Conservation (phyloP, 2,329 filamentous ascomycete species). For the Pseudogymnoascus sp. region DNA sequence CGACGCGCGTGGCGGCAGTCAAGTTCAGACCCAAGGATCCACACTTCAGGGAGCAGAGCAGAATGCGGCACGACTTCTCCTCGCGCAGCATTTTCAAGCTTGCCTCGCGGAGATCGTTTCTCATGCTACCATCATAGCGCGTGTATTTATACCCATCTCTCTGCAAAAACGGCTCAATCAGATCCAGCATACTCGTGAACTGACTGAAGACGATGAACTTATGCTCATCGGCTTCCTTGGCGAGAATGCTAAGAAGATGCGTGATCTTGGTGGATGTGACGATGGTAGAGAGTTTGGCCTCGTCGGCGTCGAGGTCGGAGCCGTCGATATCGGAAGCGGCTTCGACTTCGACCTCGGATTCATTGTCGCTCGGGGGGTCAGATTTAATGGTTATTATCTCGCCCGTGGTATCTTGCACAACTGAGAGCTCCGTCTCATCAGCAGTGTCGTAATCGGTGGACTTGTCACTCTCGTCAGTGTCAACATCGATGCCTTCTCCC, state of each 20-base stretch:
- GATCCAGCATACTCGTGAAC: slow-evolving; percentile 96
- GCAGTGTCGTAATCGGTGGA: slow-evolving; percentile 26
- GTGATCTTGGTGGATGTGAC: slow-evolving; percentile 84
- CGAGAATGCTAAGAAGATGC: slow-evolving; percentile 72
- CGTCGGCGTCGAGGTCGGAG: slow-evolving; percentile 33
- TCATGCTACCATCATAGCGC: slow-evolving; percentile 92
- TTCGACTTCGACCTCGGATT: slow-evolving; percentile 36
- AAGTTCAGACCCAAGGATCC: slow-evolving; percentile 89
- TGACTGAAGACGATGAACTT: slow-evolving; percentile 99
- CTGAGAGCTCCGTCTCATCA: neutral
- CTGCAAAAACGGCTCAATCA: slow-evolving; percentile 84
- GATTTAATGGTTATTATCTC: neutral
- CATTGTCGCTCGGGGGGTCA: slow-evolving; percentile 25
- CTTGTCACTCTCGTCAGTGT: slow-evolving; percentile 45
- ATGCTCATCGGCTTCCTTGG: slow-evolving; percentile 69
- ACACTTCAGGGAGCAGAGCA: slow-evolving; percentile 91
- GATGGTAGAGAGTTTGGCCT: slow-evolving; percentile 42
- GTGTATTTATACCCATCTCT: slow-evolving; percentile 69
- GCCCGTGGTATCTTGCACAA: neutral
- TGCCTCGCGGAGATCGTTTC: slow-evolving; percentile 84
- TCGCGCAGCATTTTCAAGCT: slow-evolving; percentile 70
- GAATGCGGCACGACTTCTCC: slow-evolving; percentile 66
- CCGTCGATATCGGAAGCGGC: slow-evolving; percentile 31
- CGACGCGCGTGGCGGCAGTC: slow-evolving; percentile 84
- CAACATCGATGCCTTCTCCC: slow-evolving; percentile 73